phyloP scores from a whole-genome alignment of 2,329 filamentous ascomycete species.

The Fusarium liriodendri region DNA sequence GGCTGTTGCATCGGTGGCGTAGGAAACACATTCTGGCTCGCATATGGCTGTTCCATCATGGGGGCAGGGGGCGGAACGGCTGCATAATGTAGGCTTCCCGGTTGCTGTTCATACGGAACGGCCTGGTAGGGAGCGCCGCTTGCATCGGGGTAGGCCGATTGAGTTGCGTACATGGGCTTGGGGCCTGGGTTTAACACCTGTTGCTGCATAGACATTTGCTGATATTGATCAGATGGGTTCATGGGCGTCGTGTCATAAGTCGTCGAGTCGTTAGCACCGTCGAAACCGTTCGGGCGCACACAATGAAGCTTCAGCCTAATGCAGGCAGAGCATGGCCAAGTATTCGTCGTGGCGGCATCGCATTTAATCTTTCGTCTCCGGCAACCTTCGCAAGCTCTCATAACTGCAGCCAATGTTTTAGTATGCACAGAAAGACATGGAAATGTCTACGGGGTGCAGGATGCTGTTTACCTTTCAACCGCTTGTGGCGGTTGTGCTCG shows the following conservation, averaged over 20 bases:
- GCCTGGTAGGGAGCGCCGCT: constrained; percentile 58
- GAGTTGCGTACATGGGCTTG: constrained; percentile 61
- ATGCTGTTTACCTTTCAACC: constrained; percentile 80
- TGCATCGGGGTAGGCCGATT: constrained; percentile 60
- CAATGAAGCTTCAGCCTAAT: constrained; percentile 92
- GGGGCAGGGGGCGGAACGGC: constrained; percentile 61
- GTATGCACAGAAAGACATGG: neutral
- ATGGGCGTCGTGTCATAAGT: constrained; percentile 49
- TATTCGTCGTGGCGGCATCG: constrained; percentile 95
- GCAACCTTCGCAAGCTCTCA: constrained; percentile 97
- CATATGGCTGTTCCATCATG: constrained; percentile 64
- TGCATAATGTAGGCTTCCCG: constrained; percentile 64
- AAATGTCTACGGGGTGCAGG: neutral
- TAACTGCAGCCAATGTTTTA: constrained; percentile 67
- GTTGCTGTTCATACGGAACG: constrained; percentile 60
- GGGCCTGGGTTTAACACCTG: constrained; percentile 54
- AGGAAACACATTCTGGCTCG: constrained; percentile 62
- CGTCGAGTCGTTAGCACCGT: constrained; percentile 56
- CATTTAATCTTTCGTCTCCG: constrained; percentile 97
- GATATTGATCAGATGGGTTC: constrained; percentile 50
- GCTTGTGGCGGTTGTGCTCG: constrained; percentile 97
- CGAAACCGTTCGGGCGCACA: constrained; percentile 84
- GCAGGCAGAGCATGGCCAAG: constrained; percentile 96
- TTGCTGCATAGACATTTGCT: constrained; percentile 65
- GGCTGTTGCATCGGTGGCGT: constrained; percentile 57